Evolutionary conservation across 768 basidiomycete species (phyloP).

Genomic region (Naganishia friedmannii): DNA sequence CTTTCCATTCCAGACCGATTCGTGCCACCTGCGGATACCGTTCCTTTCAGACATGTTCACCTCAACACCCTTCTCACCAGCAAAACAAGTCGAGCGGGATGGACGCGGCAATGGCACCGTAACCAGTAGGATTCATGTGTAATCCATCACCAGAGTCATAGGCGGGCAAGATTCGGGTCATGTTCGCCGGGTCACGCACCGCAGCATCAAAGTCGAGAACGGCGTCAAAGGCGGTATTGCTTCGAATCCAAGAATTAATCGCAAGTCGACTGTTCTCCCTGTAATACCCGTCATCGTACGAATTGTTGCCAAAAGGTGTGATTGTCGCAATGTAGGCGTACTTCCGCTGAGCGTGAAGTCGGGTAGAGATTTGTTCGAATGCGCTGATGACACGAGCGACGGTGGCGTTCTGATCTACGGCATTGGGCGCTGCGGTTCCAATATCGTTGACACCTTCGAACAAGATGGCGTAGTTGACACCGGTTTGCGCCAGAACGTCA

Average conservation of each 20-base stretch:
- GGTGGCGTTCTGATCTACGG: slow-evolving; percentile 52
- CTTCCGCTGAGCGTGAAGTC: slow-evolving; percentile 55
- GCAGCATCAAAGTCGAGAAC: slow-evolving; percentile 57
- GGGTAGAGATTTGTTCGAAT: slow-evolving; percentile 56
- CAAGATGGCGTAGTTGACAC: slow-evolving; percentile 58
- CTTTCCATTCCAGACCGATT: too few species aligned
- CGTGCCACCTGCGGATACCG: too few species aligned
- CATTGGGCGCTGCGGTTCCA: slow-evolving; percentile 53
- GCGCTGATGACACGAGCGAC: slow-evolving; percentile 56
- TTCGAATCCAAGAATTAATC: slow-evolving; percentile 56
- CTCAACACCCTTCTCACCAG: neutral
- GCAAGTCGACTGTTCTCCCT: slow-evolving; percentile 55
- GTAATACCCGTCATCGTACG: slow-evolving; percentile 28
- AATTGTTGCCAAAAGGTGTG: slow-evolving; percentile 56
- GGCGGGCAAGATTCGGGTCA: neutral
- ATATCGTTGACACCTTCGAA: slow-evolving; percentile 63
- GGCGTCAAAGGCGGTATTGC: slow-evolving; percentile 55
- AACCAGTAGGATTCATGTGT: slow-evolving; percentile 25
- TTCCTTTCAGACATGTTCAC: too few species aligned
- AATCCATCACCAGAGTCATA: slow-evolving; percentile 25
- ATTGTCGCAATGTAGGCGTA: slow-evolving; percentile 59
- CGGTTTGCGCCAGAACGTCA: slow-evolving; percentile 58
- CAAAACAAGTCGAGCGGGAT: slow-evolving; percentile 32
- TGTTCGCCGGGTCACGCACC: slow-evolving; percentile 13
- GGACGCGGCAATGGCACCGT: slow-evolving; percentile 9